A percentile compares a stretch with the other conserved stretches of the same genome.
These are phyloP conservation scores for Alloteropsis semialata DNA, from an alignment of 176 grass and related monocot genomes.

Conservation along the genomic window DNA sequence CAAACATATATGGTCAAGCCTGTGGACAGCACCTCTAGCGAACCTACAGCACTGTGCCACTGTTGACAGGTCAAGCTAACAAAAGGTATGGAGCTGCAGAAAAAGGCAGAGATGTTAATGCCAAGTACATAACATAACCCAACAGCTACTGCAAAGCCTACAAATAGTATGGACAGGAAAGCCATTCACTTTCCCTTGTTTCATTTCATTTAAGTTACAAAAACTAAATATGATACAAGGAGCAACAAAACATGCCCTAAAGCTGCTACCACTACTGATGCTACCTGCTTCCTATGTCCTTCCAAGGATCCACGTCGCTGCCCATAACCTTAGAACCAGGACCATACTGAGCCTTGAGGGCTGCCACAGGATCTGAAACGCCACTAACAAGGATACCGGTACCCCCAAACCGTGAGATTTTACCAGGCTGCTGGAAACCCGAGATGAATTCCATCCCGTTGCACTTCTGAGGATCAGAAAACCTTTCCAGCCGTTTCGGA, in stretches of 20 bases:
- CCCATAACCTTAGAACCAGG: conserved; percentile 40
- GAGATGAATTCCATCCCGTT: conserved; percentile 50
- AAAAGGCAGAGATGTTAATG: conserved; percentile 38
- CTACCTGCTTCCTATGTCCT: conserved; percentile 73
- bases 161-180: conserved; percentile 58
- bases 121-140: conserved; percentile 28
- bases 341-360: conserved; percentile 53
- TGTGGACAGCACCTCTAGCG: conserved; percentile 25
- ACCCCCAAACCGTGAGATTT: conserved; percentile 30
- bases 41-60: conserved; percentile 35
- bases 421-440: conserved; percentile 59
- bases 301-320: conserved; percentile 60
- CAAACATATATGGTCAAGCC: conserved; percentile 32
- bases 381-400: conserved; percentile 46
- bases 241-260: conserved; percentile 54
- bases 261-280: conserved; percentile 22
- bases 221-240: conserved; percentile 86
- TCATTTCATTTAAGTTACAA: conserved; percentile 81
- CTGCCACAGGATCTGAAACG: conserved; percentile 55
- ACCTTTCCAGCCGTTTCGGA: conserved; percentile 39
- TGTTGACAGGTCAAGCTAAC: conserved; percentile 30
- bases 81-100: conserved; percentile 21
- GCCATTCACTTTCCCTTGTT: conserved; percentile 48
- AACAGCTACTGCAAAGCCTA: conserved; percentile 37
- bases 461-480: conserved; percentile 53